Evolutionary conservation across 352 stramenopile genomes (phyloP).

Genomic region (Globisporangium apiculatum): DNA sequence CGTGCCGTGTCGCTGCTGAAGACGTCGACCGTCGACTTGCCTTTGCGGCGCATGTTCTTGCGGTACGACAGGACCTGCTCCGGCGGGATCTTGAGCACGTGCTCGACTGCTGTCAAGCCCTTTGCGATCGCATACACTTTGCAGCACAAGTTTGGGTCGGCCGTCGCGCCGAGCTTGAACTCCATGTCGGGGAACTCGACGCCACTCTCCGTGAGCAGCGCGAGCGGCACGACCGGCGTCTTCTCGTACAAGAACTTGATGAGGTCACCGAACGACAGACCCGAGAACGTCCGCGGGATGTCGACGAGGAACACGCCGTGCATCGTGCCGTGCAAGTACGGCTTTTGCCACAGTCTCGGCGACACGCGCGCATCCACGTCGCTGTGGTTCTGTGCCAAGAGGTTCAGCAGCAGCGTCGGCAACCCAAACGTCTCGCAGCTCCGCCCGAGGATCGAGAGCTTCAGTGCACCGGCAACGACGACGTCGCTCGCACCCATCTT

Average conservation of each 20-base stretch:
- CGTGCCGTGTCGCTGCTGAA: conserved; percentile 15
- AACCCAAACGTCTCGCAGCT: conserved; percentile 63
- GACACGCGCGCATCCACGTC: conserved; percentile 50
- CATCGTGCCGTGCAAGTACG: conserved; percentile 64
- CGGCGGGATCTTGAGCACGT: conserved; percentile 48
- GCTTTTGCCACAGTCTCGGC: conserved; percentile 51
- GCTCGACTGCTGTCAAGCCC: conserved; percentile 40
- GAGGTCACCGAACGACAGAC: conserved; percentile 72
- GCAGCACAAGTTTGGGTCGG: conserved; percentile 72
- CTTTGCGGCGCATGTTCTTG: conserved; percentile 61
- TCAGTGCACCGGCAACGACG: conserved; percentile 58
- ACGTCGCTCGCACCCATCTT: conserved; percentile 76
- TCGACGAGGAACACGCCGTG: conserved; percentile 71
- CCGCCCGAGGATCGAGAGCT: conserved; percentile 61
- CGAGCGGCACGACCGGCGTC: conserved; percentile 49
- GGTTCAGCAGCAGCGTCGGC: conserved; percentile 57
- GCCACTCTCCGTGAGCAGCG: conserved; percentile 55
- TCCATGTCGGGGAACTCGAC: conserved; percentile 70
- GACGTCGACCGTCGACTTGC: conserved; percentile 26
- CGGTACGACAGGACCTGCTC: conserved; percentile 74
- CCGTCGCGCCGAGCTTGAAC: conserved; percentile 67
- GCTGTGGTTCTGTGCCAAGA: conserved; percentile 46
- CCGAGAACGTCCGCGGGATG: conserved; percentile 72
- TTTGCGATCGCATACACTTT: conserved; percentile 76
- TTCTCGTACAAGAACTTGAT: conserved; percentile 79